Evolutionary conservation across 768 basidiomycete species (phyloP), one percentile per base, ranked within the genome.

Genomic region (Rhodotorula kratochvilovae): DNA sequence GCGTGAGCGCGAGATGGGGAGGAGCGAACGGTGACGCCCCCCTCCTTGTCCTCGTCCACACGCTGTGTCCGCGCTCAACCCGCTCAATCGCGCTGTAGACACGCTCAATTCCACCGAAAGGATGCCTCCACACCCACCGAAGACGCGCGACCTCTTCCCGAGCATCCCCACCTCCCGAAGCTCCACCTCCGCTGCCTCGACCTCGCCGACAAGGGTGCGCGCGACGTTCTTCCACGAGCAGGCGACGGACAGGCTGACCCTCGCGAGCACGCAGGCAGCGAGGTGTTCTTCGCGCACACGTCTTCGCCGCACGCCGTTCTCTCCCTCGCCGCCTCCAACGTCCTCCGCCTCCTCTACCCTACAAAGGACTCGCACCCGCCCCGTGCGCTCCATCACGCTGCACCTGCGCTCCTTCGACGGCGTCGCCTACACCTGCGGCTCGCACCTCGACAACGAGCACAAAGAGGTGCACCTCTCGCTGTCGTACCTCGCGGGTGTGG

Each of bases 401-500:
- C 61, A 70, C 27, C 46, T 79, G 31, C 64, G 66, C 5, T 36
- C 33, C 43, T 88, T 90, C 84, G 83, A 84, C 29, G 89, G 89
- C 43, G 86, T 90, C 17, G 90, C 90, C 43, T 83, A 89, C 79
- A 88, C 89, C 0, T 82, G 77, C 48, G 89, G 89, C 65, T 82
- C 82, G 0, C 73, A 79, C n/a, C 75, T 80, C 3, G 79, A 80
- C 61, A 62, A 80, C 21, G 78, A 82, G 25, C 82, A 86, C 79
- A 91, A 91, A 81, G 87, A 90, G 80, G 87, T 91, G 42, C 87
- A 89, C 76, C 83, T 90, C 60, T 88, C 89, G 13, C 83, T 88
- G 33, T 83, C 87, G 59, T 85, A 90, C 80, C 83, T 91, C 79
- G 80, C 80, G 61, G 39, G 21, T 15, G 63, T 78, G 5, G 54